A percentile compares a stretch with the other conserved stretches of the same genome.
phyloP scores from a whole-genome alignment of 345 rosid genomes.

The Erysimum cheiranthoides region DNA sequence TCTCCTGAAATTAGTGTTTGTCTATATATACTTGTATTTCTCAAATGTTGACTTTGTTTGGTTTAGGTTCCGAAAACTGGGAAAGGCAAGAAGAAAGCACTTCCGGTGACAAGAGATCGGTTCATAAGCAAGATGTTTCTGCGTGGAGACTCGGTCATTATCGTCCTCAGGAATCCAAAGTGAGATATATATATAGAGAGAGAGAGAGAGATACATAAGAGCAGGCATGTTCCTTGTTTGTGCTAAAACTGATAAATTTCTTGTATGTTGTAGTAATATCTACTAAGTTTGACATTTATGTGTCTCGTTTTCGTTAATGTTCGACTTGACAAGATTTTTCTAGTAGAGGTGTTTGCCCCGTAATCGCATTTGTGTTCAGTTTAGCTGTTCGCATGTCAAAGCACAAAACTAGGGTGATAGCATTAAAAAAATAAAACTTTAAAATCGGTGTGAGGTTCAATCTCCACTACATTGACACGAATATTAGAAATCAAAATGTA shows the following conservation, averaged over 20 bases:
- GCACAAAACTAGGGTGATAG: background rate
- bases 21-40: background rate
- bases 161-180: conserved; percentile 96
- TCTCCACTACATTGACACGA: conserved; percentile 26
- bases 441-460: conserved; percentile 35
- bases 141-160: conserved; percentile 96
- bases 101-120: conserved; percentile 88
- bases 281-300: conserved; percentile 9
- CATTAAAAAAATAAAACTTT: conserved; percentile 8
- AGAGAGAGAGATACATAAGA: conserved; percentile 17
- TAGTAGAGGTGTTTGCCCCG: background rate
- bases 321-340: background rate
- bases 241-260: background rate
- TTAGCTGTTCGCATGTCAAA: background rate
- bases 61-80: conserved; percentile 89
- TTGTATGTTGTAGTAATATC: conserved; percentile 16
- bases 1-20: background rate
- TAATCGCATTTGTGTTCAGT: background rate
- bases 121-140: conserved; percentile 99
- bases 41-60: background rate
- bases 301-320: background rate
- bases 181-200: conserved; percentile 34
- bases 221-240: conserved; percentile 9
- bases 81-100: conserved; percentile 98
- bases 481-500: background rate